Percentiles rank a stretch among this genome's conserved stretches.
These are phyloP conservation scores for Linderniella brevidens DNA, from an alignment of 257 asterid species.

Conservation along the genomic window DNA sequence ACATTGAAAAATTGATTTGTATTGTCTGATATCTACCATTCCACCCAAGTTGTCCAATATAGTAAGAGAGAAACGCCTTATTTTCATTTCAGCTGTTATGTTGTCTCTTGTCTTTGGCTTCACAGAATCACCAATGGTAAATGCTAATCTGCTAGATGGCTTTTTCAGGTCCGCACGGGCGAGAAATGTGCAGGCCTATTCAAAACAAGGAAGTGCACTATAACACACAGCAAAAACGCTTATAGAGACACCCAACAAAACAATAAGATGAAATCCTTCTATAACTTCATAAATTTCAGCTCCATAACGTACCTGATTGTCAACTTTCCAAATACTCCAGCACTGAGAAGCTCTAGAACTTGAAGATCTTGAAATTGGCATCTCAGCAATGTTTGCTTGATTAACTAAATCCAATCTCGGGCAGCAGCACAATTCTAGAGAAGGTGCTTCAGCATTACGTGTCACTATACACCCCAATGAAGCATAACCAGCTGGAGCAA, in stretches of 20 bases:
- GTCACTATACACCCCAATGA: constrained; percentile 89
- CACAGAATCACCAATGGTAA: constrained; percentile 73
- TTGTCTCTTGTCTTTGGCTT: constrained; percentile 89
- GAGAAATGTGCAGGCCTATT: constrained; percentile 93
- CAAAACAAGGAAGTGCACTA: constrained; percentile 8
- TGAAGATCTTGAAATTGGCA: constrained; percentile 74
- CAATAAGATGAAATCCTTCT: not conserved
- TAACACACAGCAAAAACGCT: constrained; percentile 7
- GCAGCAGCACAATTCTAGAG: constrained; percentile 54
- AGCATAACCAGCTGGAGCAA: constrained; percentile 96
- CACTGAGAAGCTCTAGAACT: constrained; percentile 63
- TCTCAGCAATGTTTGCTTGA: constrained; percentile 67
- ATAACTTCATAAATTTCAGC: not conserved
- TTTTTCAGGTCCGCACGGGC: constrained; percentile 83
- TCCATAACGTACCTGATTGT: constrained; percentile 51
- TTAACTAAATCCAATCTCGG: constrained; percentile 91
- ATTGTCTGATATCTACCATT: constrained; percentile 40
- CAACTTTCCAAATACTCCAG: constrained; percentile 99
- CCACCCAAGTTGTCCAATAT: constrained; percentile 90
- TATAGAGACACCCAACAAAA: not conserved
- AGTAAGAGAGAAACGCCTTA: constrained; percentile 76
- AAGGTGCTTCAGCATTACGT: constrained; percentile 56
- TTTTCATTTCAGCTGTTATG: constrained; percentile 86
- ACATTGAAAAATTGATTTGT: constrained; percentile 6
- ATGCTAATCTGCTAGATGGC: constrained; percentile 77